These are phyloP conservation scores for Cytospora mali DNA, from an alignment of 2,329 filamentous ascomycete species.

Conservation along the genomic window DNA sequence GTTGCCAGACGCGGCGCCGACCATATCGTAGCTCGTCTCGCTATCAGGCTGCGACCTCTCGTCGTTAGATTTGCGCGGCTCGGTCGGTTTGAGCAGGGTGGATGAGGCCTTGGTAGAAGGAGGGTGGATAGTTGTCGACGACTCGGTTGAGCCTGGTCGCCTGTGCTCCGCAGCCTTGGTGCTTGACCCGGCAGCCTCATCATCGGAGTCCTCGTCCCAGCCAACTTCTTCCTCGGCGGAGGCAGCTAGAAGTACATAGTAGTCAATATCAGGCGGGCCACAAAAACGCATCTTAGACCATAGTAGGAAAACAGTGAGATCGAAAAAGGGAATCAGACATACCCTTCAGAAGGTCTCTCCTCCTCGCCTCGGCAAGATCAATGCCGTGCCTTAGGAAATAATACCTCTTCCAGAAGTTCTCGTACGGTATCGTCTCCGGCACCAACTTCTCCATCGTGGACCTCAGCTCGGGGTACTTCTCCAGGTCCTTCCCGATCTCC, in stretches of 20 bases:
- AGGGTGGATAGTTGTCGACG: slow-evolving; percentile 64
- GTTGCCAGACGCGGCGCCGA: slow-evolving; percentile 74
- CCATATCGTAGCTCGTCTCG: slow-evolving; percentile 94
- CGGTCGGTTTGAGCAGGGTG: slow-evolving; percentile 60
- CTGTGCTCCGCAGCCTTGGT: slow-evolving; percentile 33
- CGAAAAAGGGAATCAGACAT: slow-evolving; percentile 38
- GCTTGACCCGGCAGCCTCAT: slow-evolving; percentile 38
- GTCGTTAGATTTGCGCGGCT: slow-evolving; percentile 77
- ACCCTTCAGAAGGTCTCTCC: slow-evolving; percentile 92
- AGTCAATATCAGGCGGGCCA: slow-evolving; percentile 35
- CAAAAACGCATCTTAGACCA: slow-evolving; percentile 22
- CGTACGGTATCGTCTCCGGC: slow-evolving; percentile 88
- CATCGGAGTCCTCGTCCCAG: slow-evolving; percentile 62
- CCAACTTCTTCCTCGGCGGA: slow-evolving; percentile 71
- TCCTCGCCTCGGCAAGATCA: slow-evolving; percentile 86
- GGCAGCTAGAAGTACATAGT: slow-evolving; percentile 54
- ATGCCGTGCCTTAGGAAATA: slow-evolving; percentile 93
- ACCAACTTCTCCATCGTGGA: slow-evolving; percentile 93
- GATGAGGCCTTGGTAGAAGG: slow-evolving; percentile 41
- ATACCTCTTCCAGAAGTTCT: slow-evolving; percentile 90
- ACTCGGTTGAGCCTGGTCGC: slow-evolving; percentile 54
- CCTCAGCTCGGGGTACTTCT: slow-evolving; percentile 83
- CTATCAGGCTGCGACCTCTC: slow-evolving; percentile 90
- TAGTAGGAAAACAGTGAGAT: slow-evolving; percentile 10
- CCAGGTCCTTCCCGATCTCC: slow-evolving; percentile 77